These are phyloP conservation scores for Penicillium sp. DNA, from an alignment of 2,329 filamentous ascomycete species.

Conservation along the genomic window DNA sequence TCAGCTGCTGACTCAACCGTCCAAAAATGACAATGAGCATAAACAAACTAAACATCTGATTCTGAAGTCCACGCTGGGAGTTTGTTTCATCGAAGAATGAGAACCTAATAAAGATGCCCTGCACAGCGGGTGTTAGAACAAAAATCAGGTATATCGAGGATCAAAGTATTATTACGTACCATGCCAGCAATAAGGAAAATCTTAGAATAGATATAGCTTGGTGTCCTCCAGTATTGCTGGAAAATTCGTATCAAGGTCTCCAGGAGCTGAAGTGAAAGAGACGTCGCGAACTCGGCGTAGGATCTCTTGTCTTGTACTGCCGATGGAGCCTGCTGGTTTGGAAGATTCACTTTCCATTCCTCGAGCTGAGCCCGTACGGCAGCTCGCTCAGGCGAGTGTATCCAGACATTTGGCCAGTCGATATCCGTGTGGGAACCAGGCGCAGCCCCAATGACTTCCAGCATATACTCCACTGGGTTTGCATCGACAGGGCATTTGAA, in stretches of 20 bases:
- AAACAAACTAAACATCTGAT: constrained; percentile 86
- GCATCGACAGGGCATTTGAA: constrained; percentile 61
- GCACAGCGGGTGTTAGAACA: neutral
- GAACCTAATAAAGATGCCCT: constrained; percentile 76
- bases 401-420: constrained; percentile 67
- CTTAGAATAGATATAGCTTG: constrained; percentile 85
- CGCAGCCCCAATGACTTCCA: constrained; percentile 56
- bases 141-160: neutral
- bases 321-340: no score
- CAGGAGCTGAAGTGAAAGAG: constrained; percentile 67
- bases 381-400: neutral
- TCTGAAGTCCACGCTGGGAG: constrained; percentile 76
- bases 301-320: no score
- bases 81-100: constrained; percentile 74
- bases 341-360: neutral
- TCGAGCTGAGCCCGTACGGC: neutral
- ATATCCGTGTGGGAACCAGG: constrained; percentile 41
- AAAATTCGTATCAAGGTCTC: constrained; percentile 73
- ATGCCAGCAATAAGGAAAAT: constrained; percentile 42
- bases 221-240: constrained; percentile 87
- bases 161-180: constrained; percentile 22
- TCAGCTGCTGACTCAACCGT: constrained; percentile 53
- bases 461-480: constrained; percentile 77
- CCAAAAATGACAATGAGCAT: constrained; percentile 79
- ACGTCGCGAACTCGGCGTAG: constrained; percentile 47